These are phyloP conservation scores for Suillus subaureus DNA, from an alignment of 768 basidiomycete genomes.

Conservation along the genomic window DNA sequence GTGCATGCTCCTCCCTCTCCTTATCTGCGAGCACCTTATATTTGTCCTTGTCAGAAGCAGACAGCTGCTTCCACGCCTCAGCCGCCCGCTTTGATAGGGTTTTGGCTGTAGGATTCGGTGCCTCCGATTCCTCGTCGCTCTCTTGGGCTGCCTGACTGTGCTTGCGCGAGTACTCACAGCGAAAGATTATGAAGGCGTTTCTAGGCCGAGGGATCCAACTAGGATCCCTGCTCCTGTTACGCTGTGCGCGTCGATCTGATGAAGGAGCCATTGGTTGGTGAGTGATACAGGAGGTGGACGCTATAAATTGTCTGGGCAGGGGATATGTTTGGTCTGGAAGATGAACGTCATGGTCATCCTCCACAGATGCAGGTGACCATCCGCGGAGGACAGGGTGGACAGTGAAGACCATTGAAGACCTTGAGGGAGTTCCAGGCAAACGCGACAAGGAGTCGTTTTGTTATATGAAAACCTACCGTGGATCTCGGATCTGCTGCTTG, in stretches of 20 bases:
- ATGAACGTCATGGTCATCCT: conserved; percentile 31
- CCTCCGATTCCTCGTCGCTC: conserved; percentile 31
- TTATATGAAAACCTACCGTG: conserved; percentile 4
- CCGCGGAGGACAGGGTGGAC: conserved; percentile 22
- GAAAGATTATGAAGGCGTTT: conserved; percentile 75
- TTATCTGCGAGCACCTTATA: conserved; percentile 56
- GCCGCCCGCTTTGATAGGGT: conserved; percentile 77
- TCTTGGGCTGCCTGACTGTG: conserved; percentile 42
- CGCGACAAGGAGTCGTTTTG: neutral
- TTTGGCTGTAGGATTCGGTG: conserved; percentile 39
- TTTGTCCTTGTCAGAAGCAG: conserved; percentile 45
- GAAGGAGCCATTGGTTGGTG: conserved; percentile 31
- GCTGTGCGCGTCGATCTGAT: conserved; percentile 41
- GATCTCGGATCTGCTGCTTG: neutral
- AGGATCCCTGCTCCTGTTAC: conserved; percentile 49
- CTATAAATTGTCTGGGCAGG: conserved; percentile 10
- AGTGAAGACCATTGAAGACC: conserved; percentile 23
- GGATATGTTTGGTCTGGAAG: conserved; percentile 21
- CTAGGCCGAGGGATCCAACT: conserved; percentile 68
- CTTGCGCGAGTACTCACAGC: conserved; percentile 60
- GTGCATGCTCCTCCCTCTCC: conserved; percentile 60
- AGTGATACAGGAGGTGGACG: conserved; percentile 3
- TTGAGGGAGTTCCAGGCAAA: conserved; percentile 24
- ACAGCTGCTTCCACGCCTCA: conserved; percentile 70
- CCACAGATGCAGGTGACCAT: conserved; percentile 28